phyloP scores from a whole-genome alignment of 768 basidiomycete genomes.

The Phylloporus sp. region DNA sequence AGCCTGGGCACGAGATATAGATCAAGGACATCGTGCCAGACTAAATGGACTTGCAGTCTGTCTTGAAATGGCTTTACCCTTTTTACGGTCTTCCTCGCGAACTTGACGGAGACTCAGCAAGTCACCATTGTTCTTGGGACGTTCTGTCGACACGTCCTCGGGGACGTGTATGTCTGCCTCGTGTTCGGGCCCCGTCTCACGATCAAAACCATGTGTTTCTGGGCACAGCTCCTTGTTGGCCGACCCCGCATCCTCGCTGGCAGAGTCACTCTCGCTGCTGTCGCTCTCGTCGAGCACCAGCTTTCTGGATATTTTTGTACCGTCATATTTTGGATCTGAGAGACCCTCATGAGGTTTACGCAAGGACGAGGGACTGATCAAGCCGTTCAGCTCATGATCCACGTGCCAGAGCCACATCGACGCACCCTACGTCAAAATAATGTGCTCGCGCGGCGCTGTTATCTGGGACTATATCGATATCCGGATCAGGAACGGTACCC shows the following conservation, averaged over 20 bases:
- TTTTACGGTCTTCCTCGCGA: slow-evolving; percentile 67
- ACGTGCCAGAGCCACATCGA: slow-evolving; percentile 20
- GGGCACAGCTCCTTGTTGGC: slow-evolving; percentile 13
- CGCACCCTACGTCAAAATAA: slow-evolving; percentile 81
- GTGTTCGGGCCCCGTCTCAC: slow-evolving; percentile 12
- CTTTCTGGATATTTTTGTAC: slow-evolving; percentile 58
- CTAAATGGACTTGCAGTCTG: slow-evolving; percentile 64
- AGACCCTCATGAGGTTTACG: slow-evolving; percentile 63
- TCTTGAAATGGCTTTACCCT: slow-evolving; percentile 78
- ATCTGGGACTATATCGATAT: slow-evolving; percentile 30
- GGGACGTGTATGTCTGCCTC: slow-evolving; percentile 2
- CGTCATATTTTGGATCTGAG: slow-evolving; percentile 77
- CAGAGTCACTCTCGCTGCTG: slow-evolving; percentile 7
- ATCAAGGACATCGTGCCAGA: slow-evolving; percentile 3
- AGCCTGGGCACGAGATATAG: slow-evolving; percentile 40
- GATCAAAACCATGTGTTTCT: slow-evolving; percentile 7
- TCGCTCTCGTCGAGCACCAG: slow-evolving; percentile 43
- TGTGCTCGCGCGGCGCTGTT: slow-evolving; percentile 56
- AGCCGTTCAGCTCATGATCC: slow-evolving; percentile 2
- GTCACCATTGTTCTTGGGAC: slow-evolving; percentile 32
- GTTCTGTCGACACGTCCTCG: slow-evolving; percentile 17
- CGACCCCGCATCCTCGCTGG: slow-evolving; percentile 13
- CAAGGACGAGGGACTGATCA: slow-evolving; percentile 60
- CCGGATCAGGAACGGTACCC: slow-evolving; percentile 39
- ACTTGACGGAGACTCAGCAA: slow-evolving; percentile 52